Evolutionary conservation across 2,329 filamentous ascomycete species (phyloP).

Genomic region (Botrytis galanthina): DNA sequence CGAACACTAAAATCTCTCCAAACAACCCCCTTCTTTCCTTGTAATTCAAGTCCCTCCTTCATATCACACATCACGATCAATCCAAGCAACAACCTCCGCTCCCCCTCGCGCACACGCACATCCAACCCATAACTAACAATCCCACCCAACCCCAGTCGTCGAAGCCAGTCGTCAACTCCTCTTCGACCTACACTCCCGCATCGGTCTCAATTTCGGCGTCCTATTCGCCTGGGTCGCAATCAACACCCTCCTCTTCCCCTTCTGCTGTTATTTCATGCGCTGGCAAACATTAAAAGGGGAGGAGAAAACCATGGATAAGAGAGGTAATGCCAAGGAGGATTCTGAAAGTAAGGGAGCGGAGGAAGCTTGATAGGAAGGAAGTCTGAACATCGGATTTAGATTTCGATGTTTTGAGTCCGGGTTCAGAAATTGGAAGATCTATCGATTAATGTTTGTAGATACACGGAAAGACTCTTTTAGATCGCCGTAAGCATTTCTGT

Average conservation of each 20-base stretch:
- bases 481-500: not conserved
- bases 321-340: not conserved
- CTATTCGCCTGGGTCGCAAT: conserved; percentile 57
- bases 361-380: not conserved
- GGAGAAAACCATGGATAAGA: conserved; percentile 17
- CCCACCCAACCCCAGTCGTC: conserved; percentile 43
- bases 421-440: not conserved
- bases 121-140: not conserved
- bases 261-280: conserved; percentile 46
- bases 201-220: conserved; percentile 60
- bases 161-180: conserved; percentile 58
- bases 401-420: rapidly evolving
- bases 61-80: too few relatives aligned
- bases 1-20: too few relatives aligned
- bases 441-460: not conserved
- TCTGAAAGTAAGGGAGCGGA: not conserved
- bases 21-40: too few relatives aligned
- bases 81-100: too few relatives aligned
- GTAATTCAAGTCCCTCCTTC: too few relatives aligned
- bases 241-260: conserved; percentile 52
- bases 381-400: not conserved
- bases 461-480: not conserved
- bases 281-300: conserved; percentile 41
- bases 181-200: conserved; percentile 56
- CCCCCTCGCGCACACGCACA: too few relatives aligned